Evolutionary conservation across 116 monocot species (phyloP), one percentile per base, ranked within the genome.

Genomic region (Iris pallida): DNA sequence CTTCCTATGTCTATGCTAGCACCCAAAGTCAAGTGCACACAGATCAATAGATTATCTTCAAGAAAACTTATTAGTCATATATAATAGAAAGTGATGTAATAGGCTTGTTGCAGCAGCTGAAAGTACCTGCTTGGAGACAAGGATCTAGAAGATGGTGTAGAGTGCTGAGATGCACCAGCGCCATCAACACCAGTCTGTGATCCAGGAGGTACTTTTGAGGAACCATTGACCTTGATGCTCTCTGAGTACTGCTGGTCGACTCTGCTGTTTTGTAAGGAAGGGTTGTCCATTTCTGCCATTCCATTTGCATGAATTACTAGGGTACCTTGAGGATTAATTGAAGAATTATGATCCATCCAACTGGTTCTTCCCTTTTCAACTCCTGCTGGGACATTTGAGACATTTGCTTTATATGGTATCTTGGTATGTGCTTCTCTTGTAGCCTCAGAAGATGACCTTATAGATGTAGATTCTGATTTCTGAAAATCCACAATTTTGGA

Each of bases 51-150:
- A 49, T 53, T 70, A 11, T 30, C 16, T 15, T 59, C 58, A 17
- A 66, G 45, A 67, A 16, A 63, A 64, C 12, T n/a, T 18, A 53
- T 16, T 7, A 44, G 15, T 30, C 40, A 60, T 44, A 16, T 4
- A 70, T 9, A 57, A 6, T 8, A 53, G 53, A 80, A 17, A 46
- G 18, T 20, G 47, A 58, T 30, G n/a, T 19, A 0, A 43, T 9
- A 72, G 3, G 4, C 16, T 45, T 4, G 15, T 5, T 56, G 13
- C 6, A 42, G 45, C 46, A 52, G 8, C 9, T 44, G 47, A 42
- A 69, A 51, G 46, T 76, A 93, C 98, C 86, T 86, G 78, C 55
- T 84, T 55, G 98, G 98, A 80, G 93, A 90, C 16, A 90, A 16
- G 42, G 93, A 88, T 71, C 80, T 79, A 19, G 98, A 88, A 42